Percentiles rank a stretch among this genome's conserved stretches.
These are phyloP conservation scores for Fusarium brachygibbosum DNA, from an alignment of 2,329 filamentous ascomycete genomes.

Conservation along the genomic window DNA sequence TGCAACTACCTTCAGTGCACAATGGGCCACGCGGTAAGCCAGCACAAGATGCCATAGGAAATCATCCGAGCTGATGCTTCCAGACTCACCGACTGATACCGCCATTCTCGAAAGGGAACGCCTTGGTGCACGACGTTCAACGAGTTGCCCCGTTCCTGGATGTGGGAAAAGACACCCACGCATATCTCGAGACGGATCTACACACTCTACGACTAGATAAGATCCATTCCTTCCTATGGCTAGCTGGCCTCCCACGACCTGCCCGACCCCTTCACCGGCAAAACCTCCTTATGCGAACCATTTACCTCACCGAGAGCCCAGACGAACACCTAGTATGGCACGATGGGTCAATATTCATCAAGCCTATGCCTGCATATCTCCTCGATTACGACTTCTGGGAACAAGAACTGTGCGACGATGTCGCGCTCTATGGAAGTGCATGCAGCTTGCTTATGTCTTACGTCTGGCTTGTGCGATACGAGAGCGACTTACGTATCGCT, in stretches of 20 bases:
- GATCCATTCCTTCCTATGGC: not conserved
- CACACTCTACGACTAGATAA: not conserved
- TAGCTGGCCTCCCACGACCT: not conserved
- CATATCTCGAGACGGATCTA: not conserved
- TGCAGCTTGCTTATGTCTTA: not conserved
- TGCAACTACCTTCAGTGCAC: no score
- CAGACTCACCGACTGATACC: not conserved
- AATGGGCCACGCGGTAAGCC: not conserved
- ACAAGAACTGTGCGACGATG: not conserved
- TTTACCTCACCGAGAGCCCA: not conserved
- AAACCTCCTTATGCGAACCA: not conserved
- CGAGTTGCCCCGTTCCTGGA: not conserved
- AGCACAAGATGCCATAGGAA: not conserved
- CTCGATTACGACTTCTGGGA: not conserved
- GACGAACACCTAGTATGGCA: slow-evolving; percentile 1
- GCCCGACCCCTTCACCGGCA: not conserved
- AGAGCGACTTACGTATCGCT: not conserved
- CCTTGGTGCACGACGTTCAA: not conserved
- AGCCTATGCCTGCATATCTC: not conserved
- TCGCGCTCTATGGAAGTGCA: not conserved
- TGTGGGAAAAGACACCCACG: not conserved
- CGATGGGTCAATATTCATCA: not conserved
- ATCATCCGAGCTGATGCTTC: not conserved
- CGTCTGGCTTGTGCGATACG: not conserved
- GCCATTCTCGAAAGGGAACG: not conserved